Base-by-base conservation (phyloP, 805 yeast species). In the Ogataea dorogensis region DNA sequence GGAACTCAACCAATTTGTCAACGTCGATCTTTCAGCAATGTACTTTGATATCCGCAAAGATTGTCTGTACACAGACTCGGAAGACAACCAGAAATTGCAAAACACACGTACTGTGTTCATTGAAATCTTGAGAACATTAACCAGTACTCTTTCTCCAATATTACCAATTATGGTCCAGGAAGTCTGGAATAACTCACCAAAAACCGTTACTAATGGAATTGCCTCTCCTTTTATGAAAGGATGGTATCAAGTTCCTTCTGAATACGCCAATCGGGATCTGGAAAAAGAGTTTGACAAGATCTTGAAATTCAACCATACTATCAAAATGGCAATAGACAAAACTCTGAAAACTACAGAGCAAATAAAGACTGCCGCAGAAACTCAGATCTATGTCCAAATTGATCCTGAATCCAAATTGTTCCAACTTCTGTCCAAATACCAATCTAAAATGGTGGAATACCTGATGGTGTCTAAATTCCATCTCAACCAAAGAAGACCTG, bases 41-140 rank as follows among this genome's bases (percentile, higher is more conserved):
- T 93, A 91, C 60, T 88, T 93, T 59, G 95, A 87, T 53, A 71
- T 86, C 18, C 75, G 83, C 24, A 93, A 93, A 53, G 98, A 93
- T 53, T 67, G 83, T 31, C 67, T 93, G 12, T 93, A 93, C 57
- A 83, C 95, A 0, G 93, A 85, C 43, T 44, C 58, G 0, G 33
- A 50, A 1, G 58, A 61, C 18, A 74, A 82, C 0, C 27, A 54
- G 2, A 65, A 73, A 12, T 71, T 95, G 38, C 64, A 73, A 35
- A 64, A 79, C 2, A 67, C 67, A 6, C 91, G 84, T 57, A 79
- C 84, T 3, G 91, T 83, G 0, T 64, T 93, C 33, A 54, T 58
- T 19, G 71, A 78, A 44, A 66, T 86, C 10, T 63, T 87, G 12
- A 67, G 66, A 27, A 69, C 78, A 0, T 84, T 87, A 51, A 58